phyloP scores from a whole-genome alignment of 2,329 filamentous ascomycete genomes.

The Juglanconis sp. region DNA sequence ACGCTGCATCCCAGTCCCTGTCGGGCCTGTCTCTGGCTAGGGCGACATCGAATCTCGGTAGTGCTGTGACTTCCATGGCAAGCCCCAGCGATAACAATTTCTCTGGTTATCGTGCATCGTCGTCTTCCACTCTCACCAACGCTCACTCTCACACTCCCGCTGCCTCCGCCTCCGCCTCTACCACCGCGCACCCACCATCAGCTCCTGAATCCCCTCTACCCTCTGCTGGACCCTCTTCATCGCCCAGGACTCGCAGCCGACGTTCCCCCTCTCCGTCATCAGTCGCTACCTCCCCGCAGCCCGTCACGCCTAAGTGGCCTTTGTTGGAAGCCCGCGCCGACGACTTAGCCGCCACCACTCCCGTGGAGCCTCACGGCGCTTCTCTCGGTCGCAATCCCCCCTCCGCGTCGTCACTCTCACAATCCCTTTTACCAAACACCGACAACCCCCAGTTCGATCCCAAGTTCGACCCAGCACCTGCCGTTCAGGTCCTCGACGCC shows the following conservation, averaged over 20 bases:
- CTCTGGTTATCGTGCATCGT: conserved; percentile 19
- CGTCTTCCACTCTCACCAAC: not conserved
- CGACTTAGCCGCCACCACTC: conserved; percentile 25
- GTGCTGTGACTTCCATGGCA: not conserved
- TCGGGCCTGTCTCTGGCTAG: conserved; percentile 11
- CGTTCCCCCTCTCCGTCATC: conserved; percentile 34
- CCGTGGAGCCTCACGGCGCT: conserved; percentile 24
- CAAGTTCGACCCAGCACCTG: conserved; percentile 22
- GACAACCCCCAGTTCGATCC: conserved; percentile 20
- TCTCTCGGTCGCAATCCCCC: not conserved
- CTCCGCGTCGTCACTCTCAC: no score
- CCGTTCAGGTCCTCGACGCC: conserved; percentile 15
- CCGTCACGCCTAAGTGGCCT: conserved; percentile 40
- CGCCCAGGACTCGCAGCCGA: conserved; percentile 23
- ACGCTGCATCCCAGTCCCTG: conserved; percentile 12
- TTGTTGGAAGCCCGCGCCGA: conserved; percentile 19
- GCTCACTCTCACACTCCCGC: conserved; percentile 5
- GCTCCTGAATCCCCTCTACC: conserved; percentile 20
- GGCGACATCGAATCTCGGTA: conserved; percentile 9
- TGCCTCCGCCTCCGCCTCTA: conserved; percentile 9
- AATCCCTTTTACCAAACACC: no score
- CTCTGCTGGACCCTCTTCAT: conserved; percentile 31
- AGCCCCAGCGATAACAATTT: conserved; percentile 19
- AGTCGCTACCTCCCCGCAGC: conserved; percentile 40
- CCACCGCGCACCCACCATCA: conserved; percentile 20